Percentiles rank a stretch among this genome's conserved stretches.
Conservation (phyloP, 2,329 filamentous ascomycete genomes). For the Cladosporium austrohemisphaericum region DNA sequence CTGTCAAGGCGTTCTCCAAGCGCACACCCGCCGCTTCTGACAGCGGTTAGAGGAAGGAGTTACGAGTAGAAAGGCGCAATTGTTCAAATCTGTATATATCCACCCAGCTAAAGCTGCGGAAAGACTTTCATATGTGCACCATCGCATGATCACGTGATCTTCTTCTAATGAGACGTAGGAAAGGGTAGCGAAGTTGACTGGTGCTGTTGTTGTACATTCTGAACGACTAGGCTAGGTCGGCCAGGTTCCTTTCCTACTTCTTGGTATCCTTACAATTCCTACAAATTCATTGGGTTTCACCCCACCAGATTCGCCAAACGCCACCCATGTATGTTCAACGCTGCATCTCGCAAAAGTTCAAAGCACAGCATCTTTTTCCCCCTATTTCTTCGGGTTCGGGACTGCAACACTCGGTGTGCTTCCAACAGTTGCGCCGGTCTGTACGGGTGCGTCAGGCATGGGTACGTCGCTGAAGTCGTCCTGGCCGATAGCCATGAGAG, state of each 20-base stretch:
- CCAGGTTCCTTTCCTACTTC: neutral
- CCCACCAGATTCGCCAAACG: constrained; percentile 14
- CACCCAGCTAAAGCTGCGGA: constrained; percentile 6
- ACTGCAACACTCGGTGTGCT: constrained; percentile 2
- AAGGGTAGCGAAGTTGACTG: no score
- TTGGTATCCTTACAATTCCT: constrained; percentile 9
- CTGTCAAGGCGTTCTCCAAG: constrained; percentile 26
- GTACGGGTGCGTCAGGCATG: constrained; percentile 69
- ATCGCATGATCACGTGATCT: neutral
- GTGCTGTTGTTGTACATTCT: neutral
- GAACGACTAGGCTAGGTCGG: neutral
- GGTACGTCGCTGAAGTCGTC: constrained; percentile 96
- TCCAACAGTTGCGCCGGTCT: constrained; percentile 32
- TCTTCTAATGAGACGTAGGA: neutral
- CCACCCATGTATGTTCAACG: constrained; percentile 8
- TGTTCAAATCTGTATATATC: constrained; percentile 14
- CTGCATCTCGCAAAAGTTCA: neutral
- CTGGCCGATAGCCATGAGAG: constrained; percentile 82
- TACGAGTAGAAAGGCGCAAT: constrained; percentile 8
- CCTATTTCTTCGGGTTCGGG: constrained; percentile 5
- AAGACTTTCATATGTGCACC: constrained; percentile 9
- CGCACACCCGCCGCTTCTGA: constrained; percentile 21
- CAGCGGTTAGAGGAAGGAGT: constrained; percentile 5
- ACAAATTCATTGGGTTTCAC: neutral
- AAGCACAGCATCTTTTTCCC: neutral